A percentile compares a stretch with the other conserved stretches of the same genome.
phyloP scores from a whole-genome alignment of 352 stramenopile species.

The Pythium brassicae region DNA sequence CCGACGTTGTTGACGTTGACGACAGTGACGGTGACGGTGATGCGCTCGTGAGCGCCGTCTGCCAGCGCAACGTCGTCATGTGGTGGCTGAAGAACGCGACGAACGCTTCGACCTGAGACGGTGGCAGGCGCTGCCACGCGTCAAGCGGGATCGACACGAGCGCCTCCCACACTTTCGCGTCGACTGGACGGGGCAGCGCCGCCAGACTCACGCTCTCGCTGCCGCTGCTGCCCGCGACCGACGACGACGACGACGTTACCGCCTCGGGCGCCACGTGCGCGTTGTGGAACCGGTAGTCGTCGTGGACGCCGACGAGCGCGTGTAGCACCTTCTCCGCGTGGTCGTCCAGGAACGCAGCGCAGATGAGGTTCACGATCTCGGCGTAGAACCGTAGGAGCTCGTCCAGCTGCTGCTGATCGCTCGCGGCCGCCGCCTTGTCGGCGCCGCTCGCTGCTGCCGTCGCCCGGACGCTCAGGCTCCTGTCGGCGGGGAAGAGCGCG shows the following conservation, averaged over 20 bases:
- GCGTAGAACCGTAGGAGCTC: conserved; percentile 72
- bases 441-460: background rate
- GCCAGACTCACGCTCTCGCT: conserved; percentile 9
- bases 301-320: conserved; percentile 71
- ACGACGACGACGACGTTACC: conserved; percentile 9
- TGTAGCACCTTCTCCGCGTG: conserved; percentile 82
- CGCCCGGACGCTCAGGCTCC: conserved; percentile 18
- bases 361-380: conserved; percentile 68
- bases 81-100: conserved; percentile 57
- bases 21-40: background rate
- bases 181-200: conserved; percentile 43
- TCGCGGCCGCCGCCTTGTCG: conserved; percentile 10
- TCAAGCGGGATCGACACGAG: conserved; percentile 42
- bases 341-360: conserved; percentile 57
- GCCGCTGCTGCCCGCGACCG: conserved; percentile 2
- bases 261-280: conserved; percentile 5
- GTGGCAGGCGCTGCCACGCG: conserved; percentile 40
- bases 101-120: conserved; percentile 38
- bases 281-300: conserved; percentile 74
- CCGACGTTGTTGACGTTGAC: no score
- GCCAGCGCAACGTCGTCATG: conserved; percentile 56
- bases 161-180: conserved; percentile 68
- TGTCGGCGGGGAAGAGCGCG: conserved; percentile 46
- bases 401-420: conserved; percentile 21
- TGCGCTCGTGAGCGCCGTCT: conserved; percentile 20